Evolutionary conservation across 2,329 filamentous ascomycete species (phyloP).

Genomic region (Exophiala xenobiotica): DNA sequence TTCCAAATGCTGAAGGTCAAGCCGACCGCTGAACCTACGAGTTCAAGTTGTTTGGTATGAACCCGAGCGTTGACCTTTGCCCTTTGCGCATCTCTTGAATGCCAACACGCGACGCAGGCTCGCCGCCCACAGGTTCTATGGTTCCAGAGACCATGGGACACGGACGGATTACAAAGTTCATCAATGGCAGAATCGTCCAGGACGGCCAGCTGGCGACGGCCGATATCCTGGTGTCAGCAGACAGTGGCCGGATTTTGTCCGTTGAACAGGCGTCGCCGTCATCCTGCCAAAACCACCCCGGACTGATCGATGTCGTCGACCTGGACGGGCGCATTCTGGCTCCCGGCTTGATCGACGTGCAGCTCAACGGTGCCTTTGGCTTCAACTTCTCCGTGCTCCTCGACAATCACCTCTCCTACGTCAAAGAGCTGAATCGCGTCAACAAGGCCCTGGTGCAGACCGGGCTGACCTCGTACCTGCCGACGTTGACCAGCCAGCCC

Average conservation of each 20-base stretch:
- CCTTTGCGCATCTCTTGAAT: background rate
- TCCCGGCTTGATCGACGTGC: slow-evolving; percentile 56
- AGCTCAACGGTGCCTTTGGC: slow-evolving; percentile 51
- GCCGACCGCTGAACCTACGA: background rate
- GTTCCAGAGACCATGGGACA: background rate
- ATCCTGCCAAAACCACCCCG: background rate
- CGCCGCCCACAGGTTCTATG: background rate
- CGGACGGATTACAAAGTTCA: background rate
- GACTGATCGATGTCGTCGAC: slow-evolving; percentile 46
- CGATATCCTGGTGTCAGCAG: background rate
- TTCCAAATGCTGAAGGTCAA: background rate
- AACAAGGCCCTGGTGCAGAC: slow-evolving; percentile 32
- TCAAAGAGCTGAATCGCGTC: slow-evolving; percentile 1
- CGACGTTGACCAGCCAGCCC: slow-evolving; percentile 15
- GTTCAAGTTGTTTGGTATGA: background rate
- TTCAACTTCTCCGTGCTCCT: slow-evolving; percentile 52
- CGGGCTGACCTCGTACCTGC: slow-evolving; percentile 15
- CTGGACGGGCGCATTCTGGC: slow-evolving; percentile 50
- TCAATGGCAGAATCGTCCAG: background rate
- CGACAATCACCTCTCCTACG: background rate
- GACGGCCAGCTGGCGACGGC: background rate
- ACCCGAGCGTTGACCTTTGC: background rate
- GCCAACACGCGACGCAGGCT: background rate
- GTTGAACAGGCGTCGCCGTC: background rate
- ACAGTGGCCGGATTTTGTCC: background rate